These are phyloP conservation scores for Termitomyces sp. DNA, from an alignment of 768 basidiomycete species.

Conservation along the genomic window DNA sequence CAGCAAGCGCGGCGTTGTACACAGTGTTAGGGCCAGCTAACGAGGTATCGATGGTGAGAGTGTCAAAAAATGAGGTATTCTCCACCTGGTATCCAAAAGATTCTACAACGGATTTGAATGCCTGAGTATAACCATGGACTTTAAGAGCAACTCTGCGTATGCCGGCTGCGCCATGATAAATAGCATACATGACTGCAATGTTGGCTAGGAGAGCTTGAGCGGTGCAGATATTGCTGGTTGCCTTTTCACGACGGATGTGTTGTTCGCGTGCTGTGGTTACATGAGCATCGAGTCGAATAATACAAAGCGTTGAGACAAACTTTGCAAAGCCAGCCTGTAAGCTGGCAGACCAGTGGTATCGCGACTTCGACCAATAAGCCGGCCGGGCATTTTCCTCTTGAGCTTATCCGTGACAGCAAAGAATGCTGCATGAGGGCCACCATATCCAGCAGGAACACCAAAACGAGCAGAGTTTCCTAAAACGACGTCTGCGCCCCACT, in stretches of 20 bases:
- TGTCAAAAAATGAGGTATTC: slow-evolving; percentile 88
- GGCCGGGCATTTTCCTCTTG: slow-evolving; percentile 98
- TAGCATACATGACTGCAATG: slow-evolving; percentile 98
- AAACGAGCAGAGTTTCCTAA: slow-evolving; percentile 95
- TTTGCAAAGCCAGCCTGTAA: slow-evolving; percentile 91
- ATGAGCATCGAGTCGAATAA: neutral
- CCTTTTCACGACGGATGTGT: slow-evolving; percentile 96
- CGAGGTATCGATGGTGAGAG: slow-evolving; percentile 73
- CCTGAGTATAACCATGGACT: slow-evolving; percentile 83
- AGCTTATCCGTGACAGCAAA: slow-evolving; percentile 89
- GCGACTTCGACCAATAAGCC: slow-evolving; percentile 86
- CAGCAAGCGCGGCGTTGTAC: slow-evolving; percentile 59
- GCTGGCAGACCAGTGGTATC: slow-evolving; percentile 82
- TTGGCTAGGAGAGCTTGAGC: slow-evolving; percentile 97
- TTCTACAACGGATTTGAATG: slow-evolving; percentile 64
- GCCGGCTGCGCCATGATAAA: slow-evolving; percentile 92
- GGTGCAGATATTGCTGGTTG: slow-evolving; percentile 98
- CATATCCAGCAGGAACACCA: slow-evolving; percentile 95
- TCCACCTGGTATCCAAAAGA: slow-evolving; percentile 66
- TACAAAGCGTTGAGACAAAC: slow-evolving; percentile 39
- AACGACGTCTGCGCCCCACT: slow-evolving; percentile 98
- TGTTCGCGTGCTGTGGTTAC: slow-evolving; percentile 75
- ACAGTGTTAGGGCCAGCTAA: slow-evolving; percentile 49
- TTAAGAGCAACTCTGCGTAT: slow-evolving; percentile 80
- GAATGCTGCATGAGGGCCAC: slow-evolving; percentile 96